Percentiles rank a stretch among this genome's conserved stretches.
Conservation (phyloP, 1,284 basidiomycete genomes). For the Microbotryum silenes-acaulis region DNA sequence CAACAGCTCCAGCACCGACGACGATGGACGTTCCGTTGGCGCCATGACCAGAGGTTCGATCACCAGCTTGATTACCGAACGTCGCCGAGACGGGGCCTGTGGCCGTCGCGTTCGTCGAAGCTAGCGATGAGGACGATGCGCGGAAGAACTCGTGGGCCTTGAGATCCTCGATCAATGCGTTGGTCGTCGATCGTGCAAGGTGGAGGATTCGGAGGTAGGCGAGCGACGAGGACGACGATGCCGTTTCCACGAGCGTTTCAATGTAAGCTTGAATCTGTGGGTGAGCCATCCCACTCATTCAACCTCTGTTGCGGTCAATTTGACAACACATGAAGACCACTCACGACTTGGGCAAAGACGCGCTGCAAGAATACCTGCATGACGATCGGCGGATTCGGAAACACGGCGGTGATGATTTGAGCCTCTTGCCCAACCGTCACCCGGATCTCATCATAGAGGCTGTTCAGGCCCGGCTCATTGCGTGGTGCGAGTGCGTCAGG, state of each 20-base stretch:
- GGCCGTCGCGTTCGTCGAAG: not conserved
- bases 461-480: constrained; percentile 67
- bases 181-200: constrained; percentile 72
- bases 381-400: constrained; percentile 92
- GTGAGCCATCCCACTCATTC: constrained; percentile 58
- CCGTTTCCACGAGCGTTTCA: constrained; percentile 70
- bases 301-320: too few species aligned
- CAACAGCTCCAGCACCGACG: constrained; percentile 9
- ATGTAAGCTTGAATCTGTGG: constrained; percentile 87
- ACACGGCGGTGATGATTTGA: constrained; percentile 97
- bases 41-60: not conserved
- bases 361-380: constrained; percentile 98
- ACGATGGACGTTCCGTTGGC: constrained; percentile 1
- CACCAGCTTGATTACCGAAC: not conserved
- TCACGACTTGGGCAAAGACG: constrained; percentile 92
- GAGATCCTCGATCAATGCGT: constrained; percentile 78
- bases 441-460: constrained; percentile 80
- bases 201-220: constrained; percentile 87
- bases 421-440: constrained; percentile 88
- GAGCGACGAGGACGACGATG: constrained; percentile 68
- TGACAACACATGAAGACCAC: constrained; percentile 35
- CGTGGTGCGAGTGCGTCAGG: constrained; percentile 72
- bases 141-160: constrained; percentile 75
- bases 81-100: constrained; percentile 4
- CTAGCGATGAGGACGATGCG: constrained; percentile 43